phyloP scores from a whole-genome alignment of 2,329 filamentous ascomycete genomes.

The Pseudogymnoascus sp. region DNA sequence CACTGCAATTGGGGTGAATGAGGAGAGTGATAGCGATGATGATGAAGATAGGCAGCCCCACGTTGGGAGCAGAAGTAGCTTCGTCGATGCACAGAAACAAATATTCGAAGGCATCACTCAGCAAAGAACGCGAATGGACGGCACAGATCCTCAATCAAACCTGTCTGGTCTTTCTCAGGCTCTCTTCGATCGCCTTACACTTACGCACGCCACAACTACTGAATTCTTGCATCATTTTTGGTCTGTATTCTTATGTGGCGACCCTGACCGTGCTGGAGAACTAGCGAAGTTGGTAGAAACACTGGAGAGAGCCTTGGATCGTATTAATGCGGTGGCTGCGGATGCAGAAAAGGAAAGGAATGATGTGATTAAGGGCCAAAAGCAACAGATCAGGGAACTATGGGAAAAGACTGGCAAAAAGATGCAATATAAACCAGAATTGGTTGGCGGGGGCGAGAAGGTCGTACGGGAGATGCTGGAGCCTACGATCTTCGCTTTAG shows the following conservation, averaged over 20 bases:
- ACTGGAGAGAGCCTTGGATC: constrained; percentile 63
- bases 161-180: constrained; percentile 36
- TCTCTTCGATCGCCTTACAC: constrained; percentile 53
- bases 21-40: constrained; percentile 61
- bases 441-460: constrained; percentile 64
- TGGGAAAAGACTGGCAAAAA: constrained; percentile 67
- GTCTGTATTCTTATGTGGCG: constrained; percentile 82
- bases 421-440: constrained; percentile 57
- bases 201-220: constrained; percentile 84
- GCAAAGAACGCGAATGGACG: constrained; percentile 51
- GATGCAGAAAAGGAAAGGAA: constrained; percentile 70
- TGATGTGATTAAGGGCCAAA: constrained; percentile 56
- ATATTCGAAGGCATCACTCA: constrained; percentile 57
- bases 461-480: constrained; percentile 69
- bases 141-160: constrained; percentile 25
- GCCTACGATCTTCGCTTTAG: constrained; percentile 63
- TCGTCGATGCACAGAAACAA: constrained; percentile 55
- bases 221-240: constrained; percentile 99
- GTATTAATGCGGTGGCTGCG: constrained; percentile 71
- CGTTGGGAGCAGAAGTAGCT: constrained; percentile 61
- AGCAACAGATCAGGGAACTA: constrained; percentile 61
- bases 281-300: constrained; percentile 76
- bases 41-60: constrained; percentile 46
- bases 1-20: constrained; percentile 56
- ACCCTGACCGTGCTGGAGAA: constrained; percentile 71